Evolutionary conservation across 495 filamentous ascomycete species (phyloP).

Genomic region (Cercophora scortea): DNA sequence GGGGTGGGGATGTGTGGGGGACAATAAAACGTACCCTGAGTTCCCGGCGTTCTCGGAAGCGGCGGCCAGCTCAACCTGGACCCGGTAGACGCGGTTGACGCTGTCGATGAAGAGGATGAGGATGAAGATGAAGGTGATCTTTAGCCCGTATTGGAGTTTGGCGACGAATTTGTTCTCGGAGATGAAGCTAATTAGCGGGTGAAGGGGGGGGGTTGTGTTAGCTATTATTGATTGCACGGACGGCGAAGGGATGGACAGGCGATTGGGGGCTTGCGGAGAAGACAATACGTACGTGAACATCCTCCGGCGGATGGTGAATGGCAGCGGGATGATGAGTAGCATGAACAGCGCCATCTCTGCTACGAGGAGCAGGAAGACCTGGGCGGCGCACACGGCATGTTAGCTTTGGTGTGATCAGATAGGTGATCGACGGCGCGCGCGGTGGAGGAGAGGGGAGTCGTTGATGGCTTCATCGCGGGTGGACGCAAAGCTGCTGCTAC

Average conservation of each 20-base stretch:
- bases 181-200: slow-evolving; percentile 53
- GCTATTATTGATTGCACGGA: not conserved
- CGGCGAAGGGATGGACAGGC: too few species aligned
- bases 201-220: not conserved
- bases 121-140: slow-evolving; percentile 99
- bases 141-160: slow-evolving; percentile 43
- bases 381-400: slow-evolving; percentile 4
- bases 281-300: slow-evolving; percentile 65
- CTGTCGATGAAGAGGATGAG: slow-evolving; percentile 96
- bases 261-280: too few species aligned
- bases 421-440: slow-evolving; percentile 8
- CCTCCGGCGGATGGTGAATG: slow-evolving; percentile 77
- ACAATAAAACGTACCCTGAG: slow-evolving; percentile 21
- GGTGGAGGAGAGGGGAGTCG: too few species aligned
- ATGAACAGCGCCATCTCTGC: slow-evolving; percentile 91
- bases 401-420: not conserved
- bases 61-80: slow-evolving; percentile 75
- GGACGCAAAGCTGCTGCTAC: too few species aligned
- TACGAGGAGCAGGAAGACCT: slow-evolving; percentile 92
- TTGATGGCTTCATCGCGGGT: too few species aligned
- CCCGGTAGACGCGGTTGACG: slow-evolving; percentile 96
- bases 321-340: slow-evolving; percentile 83
- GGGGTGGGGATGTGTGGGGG: not conserved
- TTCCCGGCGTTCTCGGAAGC: slow-evolving; percentile 37
- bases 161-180: slow-evolving; percentile 68